These are phyloP conservation scores for Martensiomyces pterosporus DNA, from an alignment of 192 early-diverging fungal species.

Conservation along the genomic window DNA sequence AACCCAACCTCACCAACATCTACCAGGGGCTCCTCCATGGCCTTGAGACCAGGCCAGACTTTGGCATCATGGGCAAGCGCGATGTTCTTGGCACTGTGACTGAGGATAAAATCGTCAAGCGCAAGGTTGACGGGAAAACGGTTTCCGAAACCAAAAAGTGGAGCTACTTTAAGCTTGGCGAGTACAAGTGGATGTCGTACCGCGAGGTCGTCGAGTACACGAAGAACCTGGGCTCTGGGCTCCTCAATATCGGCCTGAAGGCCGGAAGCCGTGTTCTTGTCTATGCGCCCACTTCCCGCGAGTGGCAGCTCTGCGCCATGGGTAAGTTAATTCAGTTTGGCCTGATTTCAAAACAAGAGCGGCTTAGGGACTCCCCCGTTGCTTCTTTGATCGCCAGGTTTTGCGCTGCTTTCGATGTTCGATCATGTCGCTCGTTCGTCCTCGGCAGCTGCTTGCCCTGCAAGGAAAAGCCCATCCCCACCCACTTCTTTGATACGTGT, in stretches of 20 bases:
- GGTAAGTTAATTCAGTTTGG: conserved; percentile 31
- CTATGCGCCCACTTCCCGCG: conserved; percentile 61
- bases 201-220: conserved; percentile 24
- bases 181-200: conserved; percentile 52
- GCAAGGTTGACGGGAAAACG: conserved; percentile 42
- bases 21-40: conserved; percentile 34
- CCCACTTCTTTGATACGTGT: no score
- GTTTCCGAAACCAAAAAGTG: conserved; percentile 74
- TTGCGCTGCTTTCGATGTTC: no score
- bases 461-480: no score
- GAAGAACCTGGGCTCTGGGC: conserved; percentile 30
- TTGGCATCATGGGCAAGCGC: conserved; percentile 38
- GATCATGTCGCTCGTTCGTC: no score
- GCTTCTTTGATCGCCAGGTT: background rate
- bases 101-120: conserved; percentile 40
- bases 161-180: conserved; percentile 84
- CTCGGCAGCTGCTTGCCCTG: no score
- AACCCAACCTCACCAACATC: conserved; percentile 29
- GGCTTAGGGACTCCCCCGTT: background rate
- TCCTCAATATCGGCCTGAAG: conserved; percentile 34
- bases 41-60: conserved; percentile 10
- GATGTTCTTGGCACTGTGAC: conserved; percentile 38
- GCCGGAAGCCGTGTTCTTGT: conserved; percentile 54
- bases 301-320: conserved; percentile 44
- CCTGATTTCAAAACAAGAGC: conserved; percentile 1